Evolutionary conservation across 2,329 filamentous ascomycete genomes (phyloP), one percentile per base, ranked within the genome.

Genomic region (Orbilia brochopaga): DNA sequence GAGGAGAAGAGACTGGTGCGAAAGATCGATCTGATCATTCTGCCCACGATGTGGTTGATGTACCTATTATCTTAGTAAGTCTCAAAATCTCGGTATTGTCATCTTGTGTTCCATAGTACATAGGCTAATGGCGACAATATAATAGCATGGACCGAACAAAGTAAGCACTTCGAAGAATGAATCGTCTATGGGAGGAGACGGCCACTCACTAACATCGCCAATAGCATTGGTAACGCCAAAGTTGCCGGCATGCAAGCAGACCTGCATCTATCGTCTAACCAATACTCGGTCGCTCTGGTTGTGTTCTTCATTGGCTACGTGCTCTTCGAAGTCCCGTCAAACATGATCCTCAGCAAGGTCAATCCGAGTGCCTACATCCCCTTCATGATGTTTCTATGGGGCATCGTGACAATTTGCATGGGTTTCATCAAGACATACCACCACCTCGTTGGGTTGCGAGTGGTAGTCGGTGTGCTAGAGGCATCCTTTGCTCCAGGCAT

Each of bases 281-380:
- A 85, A 74, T 86, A 85, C 75, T 82, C 80, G 0, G 80, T 83
- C 69, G 78, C 81, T 1, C 76, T 86, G 17, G 81, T 84, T 1
- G 82, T 86, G 4, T 86, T 85, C 78, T 85, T 85, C 75, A 79
- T 83, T 62, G 79, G 78, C 35, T 85, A 86, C 75, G 81, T 86
- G 42, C 74, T 83, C 13, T 84, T 83, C 73, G 83, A 85, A 75
- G 80, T 84, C 0, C 83, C 83, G 0, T 83, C 81, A 60, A 85
- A 70, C 77, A 81, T 85, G 76, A 78, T 84, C n/a, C 79, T 86
- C 24, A 80, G 81, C 37, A 80, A 80, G 40, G 81, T 81, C 17
- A 79, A 80, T 48, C 84, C 83, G 0, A 84, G 82, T 0, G 75
- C 82, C n/a, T 85, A 83, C 75, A 77, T 83, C 0, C 81, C 83